Evolutionary conservation across 208 protist genomes (phyloP).

Genomic region (Strigomonas culicis): DNA sequence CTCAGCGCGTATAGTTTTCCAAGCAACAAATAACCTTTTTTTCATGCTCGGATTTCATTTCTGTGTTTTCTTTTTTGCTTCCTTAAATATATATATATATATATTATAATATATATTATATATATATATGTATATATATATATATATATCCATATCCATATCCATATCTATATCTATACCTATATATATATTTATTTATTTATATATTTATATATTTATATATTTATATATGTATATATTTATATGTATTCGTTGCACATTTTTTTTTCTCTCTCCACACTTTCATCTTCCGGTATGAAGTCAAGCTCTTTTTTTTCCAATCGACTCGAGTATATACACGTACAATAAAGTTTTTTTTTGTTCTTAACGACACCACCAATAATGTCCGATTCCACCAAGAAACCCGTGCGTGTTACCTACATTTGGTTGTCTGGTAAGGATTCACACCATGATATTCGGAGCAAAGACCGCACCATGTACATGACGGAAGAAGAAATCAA

Average conservation of each 20-base stretch:
- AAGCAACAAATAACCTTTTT: no score
- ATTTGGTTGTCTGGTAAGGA: constrained; percentile 84
- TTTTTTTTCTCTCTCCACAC: not conserved
- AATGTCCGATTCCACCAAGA: constrained; percentile 18
- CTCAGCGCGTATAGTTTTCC: no score
- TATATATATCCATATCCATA: constrained; percentile 17
- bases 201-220: not conserved
- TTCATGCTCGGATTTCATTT: no score
- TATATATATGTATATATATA: constrained; percentile 7
- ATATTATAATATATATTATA: no score
- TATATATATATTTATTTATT: not conserved
- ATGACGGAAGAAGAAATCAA: constrained; percentile 40
- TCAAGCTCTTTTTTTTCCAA: not conserved
- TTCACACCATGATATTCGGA: constrained; percentile 82
- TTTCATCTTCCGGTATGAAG: not conserved
- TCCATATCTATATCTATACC: no score
- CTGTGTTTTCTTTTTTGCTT: no score
- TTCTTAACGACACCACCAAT: no score
- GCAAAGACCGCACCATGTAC: constrained; percentile 85
- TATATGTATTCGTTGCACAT: not conserved
- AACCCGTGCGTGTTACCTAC: constrained; percentile 69
- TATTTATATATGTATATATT: not conserved
- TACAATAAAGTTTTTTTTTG: not conserved
- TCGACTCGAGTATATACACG: constrained; percentile 1
- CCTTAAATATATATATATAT: no score